Base-by-base conservation (phyloP, 331 rosid species). In the Cucumis variabilis region DNA sequence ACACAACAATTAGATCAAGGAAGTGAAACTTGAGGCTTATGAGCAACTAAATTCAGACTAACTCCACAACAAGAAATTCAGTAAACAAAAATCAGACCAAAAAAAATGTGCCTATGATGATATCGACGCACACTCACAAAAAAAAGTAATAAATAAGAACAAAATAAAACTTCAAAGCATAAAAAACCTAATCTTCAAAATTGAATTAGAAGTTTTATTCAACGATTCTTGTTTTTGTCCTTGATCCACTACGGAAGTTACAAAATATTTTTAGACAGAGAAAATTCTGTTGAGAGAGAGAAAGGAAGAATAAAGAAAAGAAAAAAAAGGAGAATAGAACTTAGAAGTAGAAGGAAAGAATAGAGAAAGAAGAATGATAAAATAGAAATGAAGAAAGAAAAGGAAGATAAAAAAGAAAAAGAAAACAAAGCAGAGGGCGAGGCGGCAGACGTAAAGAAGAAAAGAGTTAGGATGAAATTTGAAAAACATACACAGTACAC, bases 211-310 rank as follows among this genome's bases (percentile, higher is more conserved):
- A 60, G 71, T 28, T 81, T 12, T 60, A 81, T 60, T 28, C 27
- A 30, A 81, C 85, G 71, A 81, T 81, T 81, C 16, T 60, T 27
- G 51, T 50, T 81, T 58, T 81, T 71, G 70, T 81, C 71, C 51
- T 27, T 33, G 70, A 58, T 51, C 84, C 85, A 81, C 85, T 81
- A 3, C 53, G 85, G 85, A 81, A 81, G 70, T 81, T 81, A 53
- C 85, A 81, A 81, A 81, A 81, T 81, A 33, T 20, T 81, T 81
- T 30, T 60, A 81, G 85, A 81, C 12, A 60, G 85, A 81, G 85
- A 81, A 81, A 81, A 81, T 58, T 70, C 66, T 70, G 85, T 81
- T 81, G 44, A 27, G 67, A 53, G 70, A 81, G 83, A 76, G 79
- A 73, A 46, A 80, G 70, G 60, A 71, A 81, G 9, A n/a, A n/a